Percentiles rank a stretch among this genome's conserved stretches.
phyloP scores from a whole-genome alignment of 2,329 filamentous ascomycete genomes.

The Colletotrichum neosansevieriae region DNA sequence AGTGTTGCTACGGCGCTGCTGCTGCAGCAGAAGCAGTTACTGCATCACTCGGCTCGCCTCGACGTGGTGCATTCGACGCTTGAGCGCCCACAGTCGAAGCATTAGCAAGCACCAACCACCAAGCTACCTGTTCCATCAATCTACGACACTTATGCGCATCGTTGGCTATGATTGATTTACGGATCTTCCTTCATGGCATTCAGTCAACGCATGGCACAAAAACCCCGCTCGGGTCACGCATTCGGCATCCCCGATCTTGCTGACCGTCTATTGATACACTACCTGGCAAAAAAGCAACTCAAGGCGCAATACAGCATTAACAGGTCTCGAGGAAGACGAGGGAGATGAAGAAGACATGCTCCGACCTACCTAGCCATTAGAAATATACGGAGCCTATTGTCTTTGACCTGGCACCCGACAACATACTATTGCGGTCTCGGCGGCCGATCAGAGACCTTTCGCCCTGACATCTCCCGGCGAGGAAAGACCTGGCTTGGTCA shows the following conservation, averaged over 20 bases:
- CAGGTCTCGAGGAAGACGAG: not conserved
- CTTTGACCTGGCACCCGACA: not conserved
- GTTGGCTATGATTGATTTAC: not conserved
- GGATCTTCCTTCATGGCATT: not conserved
- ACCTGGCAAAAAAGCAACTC: not conserved
- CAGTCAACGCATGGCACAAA: not conserved
- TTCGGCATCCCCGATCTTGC: not conserved
- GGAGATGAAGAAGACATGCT: not conserved
- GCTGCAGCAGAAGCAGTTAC: not conserved
- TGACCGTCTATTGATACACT: not conserved
- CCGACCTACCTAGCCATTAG: not conserved
- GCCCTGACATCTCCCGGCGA: slow-evolving; percentile 33
- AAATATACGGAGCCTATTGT: not conserved
- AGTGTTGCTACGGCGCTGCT: not conserved
- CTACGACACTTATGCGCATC: slow-evolving; percentile 7
- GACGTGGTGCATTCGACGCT: slow-evolving; percentile 10
- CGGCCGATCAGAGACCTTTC: slow-evolving; percentile 26
- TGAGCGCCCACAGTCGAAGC: slow-evolving; percentile 24
- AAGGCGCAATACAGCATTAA: not conserved
- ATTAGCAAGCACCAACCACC: slow-evolving; percentile 20
- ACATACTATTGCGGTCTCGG: not conserved
- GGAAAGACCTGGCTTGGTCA: slow-evolving; percentile 26
- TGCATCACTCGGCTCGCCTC: slow-evolving; percentile 2
- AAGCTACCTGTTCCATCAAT: not conserved
- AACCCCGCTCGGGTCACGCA: not conserved